Percentiles rank a stretch among this genome's conserved stretches.
These are phyloP conservation scores for Jaapia argillacea DNA, from an alignment of 768 basidiomycete species.

Conservation along the genomic window DNA sequence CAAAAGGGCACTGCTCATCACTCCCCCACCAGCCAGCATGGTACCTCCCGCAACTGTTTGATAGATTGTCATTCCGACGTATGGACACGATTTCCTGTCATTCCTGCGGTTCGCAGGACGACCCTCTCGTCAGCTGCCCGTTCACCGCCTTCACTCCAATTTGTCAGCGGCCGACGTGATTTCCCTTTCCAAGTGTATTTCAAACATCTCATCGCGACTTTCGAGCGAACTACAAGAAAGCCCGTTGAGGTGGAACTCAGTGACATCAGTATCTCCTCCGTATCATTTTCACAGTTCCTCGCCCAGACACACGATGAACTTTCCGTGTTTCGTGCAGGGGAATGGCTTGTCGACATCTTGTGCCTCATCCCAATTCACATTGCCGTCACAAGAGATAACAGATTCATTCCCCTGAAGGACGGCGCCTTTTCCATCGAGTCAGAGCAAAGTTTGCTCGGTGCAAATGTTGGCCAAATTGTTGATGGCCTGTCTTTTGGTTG, in stretches of 20 bases:
- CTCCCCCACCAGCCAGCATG: conserved; percentile 7
- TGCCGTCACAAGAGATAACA: conserved; percentile 47
- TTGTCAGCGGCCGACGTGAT: conserved; percentile 30
- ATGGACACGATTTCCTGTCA: conserved; percentile 52
- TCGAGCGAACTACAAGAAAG: conserved; percentile 41
- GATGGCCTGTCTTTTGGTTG: conserved; percentile 17
- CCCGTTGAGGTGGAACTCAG: conserved; percentile 37
- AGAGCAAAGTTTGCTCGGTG: conserved; percentile 31
- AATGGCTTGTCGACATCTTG: conserved; percentile 52
- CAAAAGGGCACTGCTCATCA: conserved; percentile 23
- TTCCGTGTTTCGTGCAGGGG: conserved; percentile 37
- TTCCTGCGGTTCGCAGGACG: conserved; percentile 38
- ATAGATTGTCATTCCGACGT: conserved; percentile 46
- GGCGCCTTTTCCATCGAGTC: conserved; percentile 38
- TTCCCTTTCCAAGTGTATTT: conserved; percentile 32
- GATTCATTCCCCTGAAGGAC: conserved; percentile 52
- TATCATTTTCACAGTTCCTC: conserved; percentile 18
- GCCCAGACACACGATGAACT: conserved; percentile 9
- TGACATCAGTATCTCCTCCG: conserved; percentile 23
- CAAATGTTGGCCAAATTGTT: neutral
- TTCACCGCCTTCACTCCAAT: conserved; percentile 26
- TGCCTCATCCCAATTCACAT: conserved; percentile 60
- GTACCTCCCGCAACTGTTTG: conserved; percentile 35
- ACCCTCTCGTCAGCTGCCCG: conserved; percentile 27
- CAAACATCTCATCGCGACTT: conserved; percentile 29